These are phyloP conservation scores for Xylaria intraflava DNA, from an alignment of 495 filamentous ascomycete genomes.

Conservation along the genomic window DNA sequence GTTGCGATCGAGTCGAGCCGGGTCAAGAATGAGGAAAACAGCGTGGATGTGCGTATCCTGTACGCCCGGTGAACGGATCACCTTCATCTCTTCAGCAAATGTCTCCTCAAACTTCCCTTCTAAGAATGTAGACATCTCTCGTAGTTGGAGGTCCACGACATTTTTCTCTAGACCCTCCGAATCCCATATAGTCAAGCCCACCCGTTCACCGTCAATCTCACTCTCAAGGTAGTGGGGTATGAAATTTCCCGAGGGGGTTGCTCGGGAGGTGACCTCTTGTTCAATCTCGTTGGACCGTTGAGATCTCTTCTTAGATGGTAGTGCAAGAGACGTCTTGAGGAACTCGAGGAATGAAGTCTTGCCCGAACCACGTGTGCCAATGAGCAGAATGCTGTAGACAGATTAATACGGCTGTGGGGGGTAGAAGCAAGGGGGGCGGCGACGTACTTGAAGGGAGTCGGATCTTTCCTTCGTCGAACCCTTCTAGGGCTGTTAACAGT, in stretches of 20 bases:
- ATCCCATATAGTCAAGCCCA: conserved; percentile 94
- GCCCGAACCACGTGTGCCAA: conserved; percentile 82
- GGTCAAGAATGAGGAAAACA: conserved; percentile 88
- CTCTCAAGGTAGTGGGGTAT: conserved; percentile 86
- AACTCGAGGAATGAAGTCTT: conserved; percentile 98
- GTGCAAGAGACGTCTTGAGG: conserved; percentile 72
- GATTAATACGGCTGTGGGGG: conserved; percentile 7
- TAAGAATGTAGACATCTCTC: conserved; percentile 83
- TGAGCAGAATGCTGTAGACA: conserved; percentile 69
- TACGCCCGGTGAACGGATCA: conserved; percentile 83
- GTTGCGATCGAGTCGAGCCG: conserved; percentile 75
- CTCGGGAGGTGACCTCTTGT: conserved; percentile 47
- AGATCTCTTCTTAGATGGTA: conserved; percentile 68
- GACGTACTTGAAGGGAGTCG: conserved; percentile 95
- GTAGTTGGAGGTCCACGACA: conserved; percentile 86
- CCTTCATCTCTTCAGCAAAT: conserved; percentile 95
- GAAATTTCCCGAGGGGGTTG: conserved; percentile 55
- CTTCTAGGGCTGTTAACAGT: conserved; percentile 91
- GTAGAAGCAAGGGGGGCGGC: neutral
- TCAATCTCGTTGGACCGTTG: conserved; percentile 40
- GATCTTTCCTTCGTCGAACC: conserved; percentile 90
- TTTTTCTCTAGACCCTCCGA: conserved; percentile 90
- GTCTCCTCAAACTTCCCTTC: conserved; percentile 99
- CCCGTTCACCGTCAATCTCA: conserved; percentile 85
- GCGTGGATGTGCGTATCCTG: conserved; percentile 97